Base-by-base conservation (phyloP, 2,329 filamentous ascomycete species). In the Fusarium illudens region DNA sequence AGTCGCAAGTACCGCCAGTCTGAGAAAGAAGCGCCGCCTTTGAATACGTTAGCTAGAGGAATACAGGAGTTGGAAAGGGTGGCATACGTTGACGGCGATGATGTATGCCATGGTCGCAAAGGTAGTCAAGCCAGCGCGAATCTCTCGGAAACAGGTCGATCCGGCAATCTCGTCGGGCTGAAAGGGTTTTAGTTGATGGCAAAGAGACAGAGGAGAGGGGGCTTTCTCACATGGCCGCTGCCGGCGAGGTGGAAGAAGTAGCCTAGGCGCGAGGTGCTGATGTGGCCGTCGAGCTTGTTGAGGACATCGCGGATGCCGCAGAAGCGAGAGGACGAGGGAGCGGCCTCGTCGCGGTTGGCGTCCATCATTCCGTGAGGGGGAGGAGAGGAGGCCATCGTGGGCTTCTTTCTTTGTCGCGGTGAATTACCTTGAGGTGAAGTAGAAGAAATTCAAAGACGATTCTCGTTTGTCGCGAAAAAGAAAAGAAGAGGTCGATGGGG, bases 71-170 rank as follows among this genome's bases (percentile, higher is more conserved):
- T 17, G 8, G 27, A 17, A 4, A 17, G 15, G 12, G 19, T 3
- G 5, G 72, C 83, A 72, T 67, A 87, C 87, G 71, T 90, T 90
- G 66, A 90, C 89, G 9, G 90, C 90, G 75, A 96, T 94, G 71
- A 96, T 95, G 79, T 94, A 95, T 13, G 92, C 90, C 92, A 94
- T 93, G 4, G 90, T 91, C 57, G 90, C 89, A 75, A 92, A 92
- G 3, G 92, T 96, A 2, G 93, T 93, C 56, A 95, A 77, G 2
- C 92, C 93, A 29, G 92, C 93, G 27, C 92, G 89, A 60, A 96
- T 81, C 78, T 96, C 93, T 20, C 88, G 91, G 67, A 92, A 89
- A 77, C 95, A 94, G 62, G 85, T 89, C 33, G 91, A 86, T 34
- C 87, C 87, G 62, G 86, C 85, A 50, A 93, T 88, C 74, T 91